Evolutionary conservation across 305 asterid species (phyloP).

Genomic region (Withania somnifera): DNA sequence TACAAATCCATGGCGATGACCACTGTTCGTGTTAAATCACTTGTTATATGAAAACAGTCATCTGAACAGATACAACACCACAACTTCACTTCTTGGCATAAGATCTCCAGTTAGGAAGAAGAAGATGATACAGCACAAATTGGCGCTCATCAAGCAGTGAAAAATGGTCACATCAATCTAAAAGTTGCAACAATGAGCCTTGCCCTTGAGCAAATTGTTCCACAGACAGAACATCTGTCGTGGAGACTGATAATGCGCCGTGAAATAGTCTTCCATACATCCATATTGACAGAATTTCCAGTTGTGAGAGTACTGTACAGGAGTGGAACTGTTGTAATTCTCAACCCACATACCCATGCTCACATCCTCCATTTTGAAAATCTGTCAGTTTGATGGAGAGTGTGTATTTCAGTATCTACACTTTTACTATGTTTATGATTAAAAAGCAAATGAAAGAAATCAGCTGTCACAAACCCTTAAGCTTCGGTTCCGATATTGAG

Average conservation of each 20-base stretch:
- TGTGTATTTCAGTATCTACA: neutral
- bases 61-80: neutral
- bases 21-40: neutral
- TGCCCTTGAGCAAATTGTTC: slow-evolving; percentile 71
- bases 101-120: neutral
- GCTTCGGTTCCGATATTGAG: slow-evolving; percentile 51
- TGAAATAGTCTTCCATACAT: slow-evolving; percentile 74
- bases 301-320: slow-evolving; percentile 61
- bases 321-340: slow-evolving; percentile 55
- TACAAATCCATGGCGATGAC: neutral
- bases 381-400: slow-evolving; percentile 28
- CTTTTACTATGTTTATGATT: neutral
- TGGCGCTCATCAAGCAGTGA: neutral
- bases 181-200: slow-evolving; percentile 71
- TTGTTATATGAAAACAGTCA: too few species aligned
- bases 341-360: slow-evolving; percentile 99
- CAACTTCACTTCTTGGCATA: neutral
- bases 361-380: slow-evolving; percentile 98
- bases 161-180: slow-evolving; percentile 5
- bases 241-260: slow-evolving; percentile 98
- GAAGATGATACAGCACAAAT: neutral
- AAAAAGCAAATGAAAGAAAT: neutral
- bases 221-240: slow-evolving; percentile 86
- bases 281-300: slow-evolving; percentile 96
- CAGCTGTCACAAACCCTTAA: slow-evolving; percentile 50